Conservation (phyloP, 2,329 filamentous ascomycete species). For the Penicillium sp. region DNA sequence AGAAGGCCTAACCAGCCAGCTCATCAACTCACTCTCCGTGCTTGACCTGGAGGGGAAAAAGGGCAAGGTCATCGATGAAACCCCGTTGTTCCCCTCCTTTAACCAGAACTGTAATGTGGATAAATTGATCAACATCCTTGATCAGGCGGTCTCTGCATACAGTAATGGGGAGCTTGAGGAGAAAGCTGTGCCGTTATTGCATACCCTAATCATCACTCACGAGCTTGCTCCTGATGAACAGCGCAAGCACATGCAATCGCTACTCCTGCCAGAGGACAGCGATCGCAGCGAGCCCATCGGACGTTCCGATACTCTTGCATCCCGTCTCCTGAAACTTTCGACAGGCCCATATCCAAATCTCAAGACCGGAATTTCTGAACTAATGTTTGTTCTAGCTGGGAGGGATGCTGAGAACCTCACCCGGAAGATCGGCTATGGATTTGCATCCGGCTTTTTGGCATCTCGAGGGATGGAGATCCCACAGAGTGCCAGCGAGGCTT, state of each 20-base stretch:
- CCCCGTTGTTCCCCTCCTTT: conserved; percentile 66
- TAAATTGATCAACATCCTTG: conserved; percentile 69
- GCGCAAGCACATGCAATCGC: conserved; percentile 62
- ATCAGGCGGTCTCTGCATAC: conserved; percentile 64
- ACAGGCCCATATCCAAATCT: conserved; percentile 73
- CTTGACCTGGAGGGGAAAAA: conserved; percentile 65
- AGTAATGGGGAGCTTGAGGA: conserved; percentile 70
- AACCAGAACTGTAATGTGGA: conserved; percentile 62
- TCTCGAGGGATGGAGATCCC: conserved; percentile 80
- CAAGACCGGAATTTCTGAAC: conserved; percentile 70
- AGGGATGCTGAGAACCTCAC: conserved; percentile 79
- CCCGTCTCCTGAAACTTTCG: conserved; percentile 74
- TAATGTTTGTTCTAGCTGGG: conserved; percentile 85
- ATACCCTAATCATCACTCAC: conserved; percentile 70
- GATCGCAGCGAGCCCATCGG: conserved; percentile 80
- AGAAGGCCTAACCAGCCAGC: conserved; percentile 67
- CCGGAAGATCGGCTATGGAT: conserved; percentile 90
- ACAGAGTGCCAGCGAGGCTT: conserved; percentile 61
- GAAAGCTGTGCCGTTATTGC: conserved; percentile 70
- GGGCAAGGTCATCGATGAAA: conserved; percentile 42
- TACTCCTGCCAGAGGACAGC: conserved; percentile 72
- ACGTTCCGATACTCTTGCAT: conserved; percentile 69
- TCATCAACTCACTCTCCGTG: conserved; percentile 81
- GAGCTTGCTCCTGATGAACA: conserved; percentile 65
- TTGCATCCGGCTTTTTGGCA: conserved; percentile 85